A percentile compares a stretch with the other conserved stretches of the same genome.
Conservation (phyloP, 345 rosid genomes). For the Bretschneidera sinensis region DNA sequence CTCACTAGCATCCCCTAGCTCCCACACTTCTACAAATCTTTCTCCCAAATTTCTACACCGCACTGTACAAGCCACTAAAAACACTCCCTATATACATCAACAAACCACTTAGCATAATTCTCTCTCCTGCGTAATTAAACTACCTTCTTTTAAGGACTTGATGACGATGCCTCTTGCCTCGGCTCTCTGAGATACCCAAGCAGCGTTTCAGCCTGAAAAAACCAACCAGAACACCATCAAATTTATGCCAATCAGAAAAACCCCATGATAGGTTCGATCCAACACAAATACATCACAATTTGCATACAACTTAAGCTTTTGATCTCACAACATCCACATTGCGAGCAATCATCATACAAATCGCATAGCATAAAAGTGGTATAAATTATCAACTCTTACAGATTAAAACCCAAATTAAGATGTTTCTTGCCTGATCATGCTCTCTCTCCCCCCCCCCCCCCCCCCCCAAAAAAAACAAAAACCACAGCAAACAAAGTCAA, state of each 20-base stretch:
- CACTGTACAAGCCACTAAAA: conserved; percentile 53
- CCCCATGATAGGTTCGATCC: neutral
- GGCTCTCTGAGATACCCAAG: conserved; percentile 71
- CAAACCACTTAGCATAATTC: conserved; percentile 15
- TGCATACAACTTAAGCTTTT: too few relatives aligned
- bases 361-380: too few relatives aligned
- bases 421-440: too few relatives aligned
- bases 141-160: conserved; percentile 39
- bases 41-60: conserved; percentile 31
- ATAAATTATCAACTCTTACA: neutral
- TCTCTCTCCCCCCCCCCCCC: too few relatives aligned
- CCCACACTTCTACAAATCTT: conserved; percentile 15
- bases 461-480: too few relatives aligned
- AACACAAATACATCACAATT: neutral
- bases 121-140: conserved; percentile 17
- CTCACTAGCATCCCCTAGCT: conserved; percentile 23
- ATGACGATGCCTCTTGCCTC: conserved; percentile 53
- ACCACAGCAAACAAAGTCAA: too few relatives aligned
- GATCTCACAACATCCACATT: too few relatives aligned
- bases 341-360: too few relatives aligned
- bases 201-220: conserved; percentile 84
- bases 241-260: neutral
- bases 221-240: neutral
- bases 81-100: conserved; percentile 48
- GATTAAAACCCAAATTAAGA: too few relatives aligned